These are phyloP conservation scores for Passalora sequoiae DNA, from an alignment of 2,329 filamentous ascomycete species.

Conservation along the genomic window DNA sequence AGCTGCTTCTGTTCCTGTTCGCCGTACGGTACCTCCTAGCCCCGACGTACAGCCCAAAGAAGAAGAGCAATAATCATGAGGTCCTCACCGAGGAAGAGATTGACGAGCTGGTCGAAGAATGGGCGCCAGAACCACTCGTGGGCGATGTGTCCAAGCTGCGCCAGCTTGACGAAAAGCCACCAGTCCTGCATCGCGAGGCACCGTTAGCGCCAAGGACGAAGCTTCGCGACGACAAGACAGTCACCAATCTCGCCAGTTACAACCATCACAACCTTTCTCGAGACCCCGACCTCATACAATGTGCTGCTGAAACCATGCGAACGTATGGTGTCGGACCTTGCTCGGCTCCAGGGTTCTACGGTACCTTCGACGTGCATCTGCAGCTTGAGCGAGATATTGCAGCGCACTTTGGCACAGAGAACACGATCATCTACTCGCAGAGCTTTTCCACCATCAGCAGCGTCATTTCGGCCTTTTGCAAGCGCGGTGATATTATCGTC, in stretches of 20 bases:
- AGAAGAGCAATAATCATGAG: constrained; percentile 68
- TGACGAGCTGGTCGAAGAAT: constrained; percentile 92
- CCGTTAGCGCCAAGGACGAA: constrained; percentile 86
- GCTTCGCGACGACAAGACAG: constrained; percentile 68
- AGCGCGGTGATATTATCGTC: constrained; percentile 93
- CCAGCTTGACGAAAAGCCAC: constrained; percentile 74
- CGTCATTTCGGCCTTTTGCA: constrained; percentile 93
- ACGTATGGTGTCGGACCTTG: constrained; percentile 96
- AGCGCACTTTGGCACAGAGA: constrained; percentile 76
- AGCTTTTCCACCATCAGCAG: constrained; percentile 91
- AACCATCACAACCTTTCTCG: constrained; percentile 97
- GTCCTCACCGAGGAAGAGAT: constrained; percentile 91
- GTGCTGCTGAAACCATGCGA: constrained; percentile 85
- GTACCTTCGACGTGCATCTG: constrained; percentile 95
- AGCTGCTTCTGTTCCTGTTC: constrained; percentile 88
- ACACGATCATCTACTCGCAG: constrained; percentile 91
- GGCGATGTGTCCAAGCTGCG: constrained; percentile 66
- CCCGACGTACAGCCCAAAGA: constrained; percentile 84
- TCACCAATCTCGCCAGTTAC: constrained; percentile 87
- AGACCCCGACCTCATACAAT: constrained; percentile 87
- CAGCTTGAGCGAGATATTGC: constrained; percentile 92
- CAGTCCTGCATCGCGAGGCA: constrained; percentile 68
- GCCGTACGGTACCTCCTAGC: constrained; percentile 87
- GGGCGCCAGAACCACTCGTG: constrained; percentile 89
- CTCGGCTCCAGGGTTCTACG: constrained; percentile 94